Base-by-base conservation (phyloP, 1,284 basidiomycete genomes). In the Taiwanofungus camphoratus region DNA sequence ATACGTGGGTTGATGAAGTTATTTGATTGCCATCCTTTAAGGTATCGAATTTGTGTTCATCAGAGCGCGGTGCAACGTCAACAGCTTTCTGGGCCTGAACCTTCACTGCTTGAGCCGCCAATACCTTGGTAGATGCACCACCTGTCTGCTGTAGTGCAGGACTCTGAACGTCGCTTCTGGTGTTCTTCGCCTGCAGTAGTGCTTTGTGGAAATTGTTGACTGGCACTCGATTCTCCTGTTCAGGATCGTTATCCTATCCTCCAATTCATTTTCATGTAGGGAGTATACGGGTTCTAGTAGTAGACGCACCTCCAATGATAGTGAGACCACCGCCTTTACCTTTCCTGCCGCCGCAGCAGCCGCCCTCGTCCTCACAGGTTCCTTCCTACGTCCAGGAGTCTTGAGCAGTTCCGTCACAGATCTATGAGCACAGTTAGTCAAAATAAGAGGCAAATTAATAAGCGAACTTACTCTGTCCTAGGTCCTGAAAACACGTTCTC, bases 381-480 rank as follows among this genome's bases (percentile, higher is more conserved):
- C 70, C 62, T 74, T 82, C 62, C 76, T 86, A 27, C 85, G 75
- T 26, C 81, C 79, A 20, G 87, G 87, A 2, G 87, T 90, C 65
- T 90, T 90, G 5, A 89, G 76, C n/a, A 90, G 71, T 42, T 89
- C 85, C 42, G 87, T 80, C 11, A 89, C 71, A 11, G 77, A 73
- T 42, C 86, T 89, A 51, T 5, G 43, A 1, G 20, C 19, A 24
- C 3, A 20, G 11, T 41, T 39, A 32, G 37, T 41, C 30, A 31
- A 32, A 16, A 20, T 29, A 3, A 9, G 13, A 26, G 16, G 26
- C 20, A n/a, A 23, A 11, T 6, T 7, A 0, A 44, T 31, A 12
- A 9, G 7, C 48, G 29, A 7, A 46, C 73, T 36, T 52, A 86
- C 87, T 79, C 82, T 63, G 78, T 73, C 54, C 71, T 79, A 21